Percentiles rank a stretch among this genome's conserved stretches.
phyloP scores from a whole-genome alignment of 176 grass and related monocot species.

The Carex cristatella region DNA sequence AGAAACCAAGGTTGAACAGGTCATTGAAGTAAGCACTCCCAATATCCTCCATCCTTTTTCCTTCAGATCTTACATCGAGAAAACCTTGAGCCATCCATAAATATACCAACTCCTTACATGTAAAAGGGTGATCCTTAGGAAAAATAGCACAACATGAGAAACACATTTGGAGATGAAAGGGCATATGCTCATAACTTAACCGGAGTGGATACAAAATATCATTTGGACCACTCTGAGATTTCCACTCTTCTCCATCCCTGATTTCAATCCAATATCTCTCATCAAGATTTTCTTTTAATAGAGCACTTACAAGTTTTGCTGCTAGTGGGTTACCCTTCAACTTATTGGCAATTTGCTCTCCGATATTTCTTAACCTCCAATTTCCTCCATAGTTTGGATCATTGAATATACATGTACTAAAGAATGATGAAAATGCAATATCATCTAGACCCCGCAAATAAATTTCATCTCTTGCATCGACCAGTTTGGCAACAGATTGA shows the following conservation, averaged over 20 bases:
- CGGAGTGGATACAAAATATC: constrained; percentile 27
- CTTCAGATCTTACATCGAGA: background rate
- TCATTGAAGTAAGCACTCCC: constrained; percentile 15
- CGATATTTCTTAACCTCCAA: background rate
- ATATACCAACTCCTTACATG: background rate
- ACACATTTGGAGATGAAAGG: background rate
- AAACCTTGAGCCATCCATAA: constrained; percentile 51
- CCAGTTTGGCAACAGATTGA: constrained; percentile 10
- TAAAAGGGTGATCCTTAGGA: background rate
- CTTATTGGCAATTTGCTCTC: background rate
- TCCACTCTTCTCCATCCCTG: constrained; percentile 9
- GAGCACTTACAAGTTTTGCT: background rate
- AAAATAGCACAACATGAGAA: constrained; percentile 29
- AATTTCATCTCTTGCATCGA: background rate
- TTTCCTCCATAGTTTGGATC: background rate
- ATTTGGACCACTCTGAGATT: background rate
- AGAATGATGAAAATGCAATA: constrained; percentile 4
- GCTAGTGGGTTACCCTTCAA: background rate
- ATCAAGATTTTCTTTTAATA: background rate
- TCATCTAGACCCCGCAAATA: constrained; percentile 2
- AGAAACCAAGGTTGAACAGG: constrained; percentile 20
- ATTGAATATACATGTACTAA: constrained; percentile 30
- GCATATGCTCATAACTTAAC: constrained; percentile 31
- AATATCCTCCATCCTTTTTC: constrained; percentile 20
- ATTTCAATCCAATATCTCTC: background rate